Evolutionary conservation across 1,284 basidiomycete genomes (phyloP).

Genomic region (Cryptococcus sp.): DNA sequence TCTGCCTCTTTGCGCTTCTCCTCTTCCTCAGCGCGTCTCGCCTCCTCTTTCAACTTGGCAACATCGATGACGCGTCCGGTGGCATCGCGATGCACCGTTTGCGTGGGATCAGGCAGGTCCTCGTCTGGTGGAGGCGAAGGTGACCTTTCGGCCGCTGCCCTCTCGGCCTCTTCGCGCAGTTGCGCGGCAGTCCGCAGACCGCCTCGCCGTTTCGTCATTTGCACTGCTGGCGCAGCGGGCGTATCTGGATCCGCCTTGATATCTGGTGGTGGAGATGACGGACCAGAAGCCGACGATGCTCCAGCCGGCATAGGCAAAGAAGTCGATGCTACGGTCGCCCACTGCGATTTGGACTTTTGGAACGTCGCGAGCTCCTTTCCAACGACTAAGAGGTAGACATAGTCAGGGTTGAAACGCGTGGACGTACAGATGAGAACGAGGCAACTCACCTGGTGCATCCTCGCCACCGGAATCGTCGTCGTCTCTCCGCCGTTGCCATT

Average conservation of each 20-base stretch:
- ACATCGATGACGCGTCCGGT: conserved; percentile 86
- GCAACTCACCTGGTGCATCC: conserved; percentile 53
- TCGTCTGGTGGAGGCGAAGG: conserved; percentile 57
- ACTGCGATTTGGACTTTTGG: conserved; percentile 43
- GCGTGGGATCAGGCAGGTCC: conserved; percentile 67
- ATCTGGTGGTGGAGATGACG: conserved; percentile 13
- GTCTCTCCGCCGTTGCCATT: conserved; percentile 53
- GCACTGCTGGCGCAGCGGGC: conserved; percentile 36
- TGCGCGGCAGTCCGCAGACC: conserved; percentile 71
- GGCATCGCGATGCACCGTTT: conserved; percentile 92
- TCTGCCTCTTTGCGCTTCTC: conserved; percentile 78
- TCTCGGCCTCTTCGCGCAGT: conserved; percentile 57
- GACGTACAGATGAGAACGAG: background rate
- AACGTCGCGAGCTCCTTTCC: conserved; percentile 46
- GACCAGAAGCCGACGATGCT: conserved; percentile 6
- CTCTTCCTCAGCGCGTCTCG: conserved; percentile 72
- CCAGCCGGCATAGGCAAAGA: conserved; percentile 28
- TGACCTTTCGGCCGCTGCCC: conserved; percentile 53
- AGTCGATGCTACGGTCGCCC: conserved; percentile 41
- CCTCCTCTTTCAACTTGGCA: conserved; percentile 77
- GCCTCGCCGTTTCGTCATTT: conserved; percentile 59
- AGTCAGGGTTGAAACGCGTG: background rate
- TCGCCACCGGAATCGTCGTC: conserved; percentile 45
- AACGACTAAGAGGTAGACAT: conserved; percentile 30
- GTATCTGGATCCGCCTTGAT: conserved; percentile 17